A percentile compares a stretch with the other conserved stretches of the same genome.
These are phyloP conservation scores for Apiospora aurea DNA, from an alignment of 2,329 filamentous ascomycete species.

Conservation along the genomic window DNA sequence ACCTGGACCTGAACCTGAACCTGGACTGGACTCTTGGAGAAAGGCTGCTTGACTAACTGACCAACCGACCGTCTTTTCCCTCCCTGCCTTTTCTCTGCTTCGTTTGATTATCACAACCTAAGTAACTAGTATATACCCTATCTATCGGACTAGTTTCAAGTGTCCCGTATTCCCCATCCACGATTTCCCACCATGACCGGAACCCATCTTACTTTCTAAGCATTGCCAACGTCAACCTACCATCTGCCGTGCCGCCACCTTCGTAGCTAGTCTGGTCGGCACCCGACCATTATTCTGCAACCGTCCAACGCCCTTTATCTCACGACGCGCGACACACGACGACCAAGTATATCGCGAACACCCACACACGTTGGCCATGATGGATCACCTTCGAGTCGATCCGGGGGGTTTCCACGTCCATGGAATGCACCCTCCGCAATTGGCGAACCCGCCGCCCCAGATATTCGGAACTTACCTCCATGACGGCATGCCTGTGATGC, in stretches of 20 bases:
- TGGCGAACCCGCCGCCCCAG: conserved; percentile 73
- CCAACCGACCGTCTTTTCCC: background rate
- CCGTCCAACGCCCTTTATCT: conserved; percentile 1
- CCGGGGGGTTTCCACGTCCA: conserved; percentile 63
- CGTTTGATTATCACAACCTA: conserved; percentile 17
- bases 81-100: background rate
- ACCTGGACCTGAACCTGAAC: background rate
- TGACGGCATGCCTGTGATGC: conserved; percentile 66
- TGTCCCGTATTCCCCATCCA: conserved; percentile 13
- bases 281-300: conserved; percentile 1
- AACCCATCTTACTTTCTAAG: conserved; percentile 13
- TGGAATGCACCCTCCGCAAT: conserved; percentile 59
- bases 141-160: background rate
- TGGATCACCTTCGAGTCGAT: conserved; percentile 57
- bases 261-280: conserved; percentile 5
- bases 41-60: background rate
- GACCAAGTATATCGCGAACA: conserved; percentile 1
- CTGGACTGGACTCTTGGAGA: background rate
- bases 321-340: background rate
- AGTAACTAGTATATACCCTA: conserved; percentile 18
- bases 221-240: conserved; percentile 20
- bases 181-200: conserved; percentile 13
- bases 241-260: conserved; percentile 16
- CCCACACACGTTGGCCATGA: conserved; percentile 33
- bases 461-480: conserved; percentile 70